Evolutionary conservation across 2,329 filamentous ascomycete species (phyloP).

Genomic region (Colletotrichum sp.): DNA sequence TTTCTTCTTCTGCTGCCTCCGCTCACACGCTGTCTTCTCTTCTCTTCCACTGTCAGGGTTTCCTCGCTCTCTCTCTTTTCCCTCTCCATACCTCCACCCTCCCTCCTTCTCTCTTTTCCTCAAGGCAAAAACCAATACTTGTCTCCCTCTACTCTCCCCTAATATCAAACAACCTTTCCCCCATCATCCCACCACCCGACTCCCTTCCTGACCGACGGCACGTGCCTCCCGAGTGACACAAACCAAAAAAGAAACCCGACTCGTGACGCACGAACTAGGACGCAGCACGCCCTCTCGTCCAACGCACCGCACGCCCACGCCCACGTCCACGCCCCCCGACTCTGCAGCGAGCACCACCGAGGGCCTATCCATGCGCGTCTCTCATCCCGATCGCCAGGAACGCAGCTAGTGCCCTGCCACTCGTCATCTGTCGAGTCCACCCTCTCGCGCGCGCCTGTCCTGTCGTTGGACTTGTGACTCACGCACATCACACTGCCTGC

Average conservation of each 20-base stretch:
- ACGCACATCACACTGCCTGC: neutral
- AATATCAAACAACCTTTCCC: neutral
- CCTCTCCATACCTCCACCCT: neutral
- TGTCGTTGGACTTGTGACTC: neutral
- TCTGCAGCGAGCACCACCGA: neutral
- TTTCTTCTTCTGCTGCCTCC: neutral
- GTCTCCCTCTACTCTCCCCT: neutral
- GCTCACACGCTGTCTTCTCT: neutral
- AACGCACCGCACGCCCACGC: neutral
- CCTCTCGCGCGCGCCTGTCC: neutral
- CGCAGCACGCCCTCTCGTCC: neutral
- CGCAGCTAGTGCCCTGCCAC: neutral
- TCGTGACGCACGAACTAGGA: conserved; percentile 16
- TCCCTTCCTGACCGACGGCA: neutral
- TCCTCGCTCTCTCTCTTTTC: neutral
- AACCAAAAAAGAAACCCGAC: neutral
- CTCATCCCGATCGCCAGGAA: neutral
- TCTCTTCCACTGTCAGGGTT: neutral
- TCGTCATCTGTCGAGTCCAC: neutral
- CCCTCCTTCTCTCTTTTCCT: neutral
- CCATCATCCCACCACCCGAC: neutral
- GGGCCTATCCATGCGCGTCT: neutral
- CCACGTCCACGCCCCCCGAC: neutral
- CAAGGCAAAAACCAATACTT: neutral
- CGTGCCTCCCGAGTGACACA: conserved; percentile 15